Conservation (phyloP, 1,284 basidiomycete species). For the Psilocybe mexicana region DNA sequence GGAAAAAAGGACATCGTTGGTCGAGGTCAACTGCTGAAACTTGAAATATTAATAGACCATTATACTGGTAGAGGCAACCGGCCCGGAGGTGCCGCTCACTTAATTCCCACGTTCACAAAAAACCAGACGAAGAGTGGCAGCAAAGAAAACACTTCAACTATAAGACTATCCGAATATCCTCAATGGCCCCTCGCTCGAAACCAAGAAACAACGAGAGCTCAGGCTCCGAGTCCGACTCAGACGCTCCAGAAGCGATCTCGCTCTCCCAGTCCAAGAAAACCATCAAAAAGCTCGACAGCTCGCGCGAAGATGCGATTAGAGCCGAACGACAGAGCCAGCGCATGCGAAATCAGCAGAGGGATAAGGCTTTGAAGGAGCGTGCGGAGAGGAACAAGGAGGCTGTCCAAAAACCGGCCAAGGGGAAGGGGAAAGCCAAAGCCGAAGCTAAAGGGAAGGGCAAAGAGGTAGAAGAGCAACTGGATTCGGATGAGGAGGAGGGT, state of each 20-base stretch:
- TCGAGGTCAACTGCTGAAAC: too few species aligned
- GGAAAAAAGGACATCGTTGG: too few species aligned
- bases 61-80: too few species aligned
- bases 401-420: conserved; percentile 20
- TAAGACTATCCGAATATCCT: not conserved
- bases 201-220: not conserved
- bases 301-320: conserved; percentile 34
- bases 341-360: conserved; percentile 42
- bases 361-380: conserved; percentile 47
- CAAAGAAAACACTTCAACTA: too few species aligned
- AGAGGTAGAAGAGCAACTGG: conserved; percentile 37
- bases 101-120: too few species aligned
- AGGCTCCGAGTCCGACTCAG: conserved; percentile 15
- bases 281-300: conserved; percentile 32
- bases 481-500: conserved; percentile 21
- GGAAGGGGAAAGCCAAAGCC: conserved; percentile 28
- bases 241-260: conserved; percentile 46
- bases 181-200: conserved; percentile 9
- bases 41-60: too few species aligned
- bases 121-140: too few species aligned
- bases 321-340: conserved; percentile 39
- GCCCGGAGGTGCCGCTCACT: too few species aligned
- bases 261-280: conserved; percentile 42
- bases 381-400: conserved; percentile 35
- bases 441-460: conserved; percentile 22